phyloP scores from a whole-genome alignment of 1,284 basidiomycete genomes.

The Moniliella sp. region DNA sequence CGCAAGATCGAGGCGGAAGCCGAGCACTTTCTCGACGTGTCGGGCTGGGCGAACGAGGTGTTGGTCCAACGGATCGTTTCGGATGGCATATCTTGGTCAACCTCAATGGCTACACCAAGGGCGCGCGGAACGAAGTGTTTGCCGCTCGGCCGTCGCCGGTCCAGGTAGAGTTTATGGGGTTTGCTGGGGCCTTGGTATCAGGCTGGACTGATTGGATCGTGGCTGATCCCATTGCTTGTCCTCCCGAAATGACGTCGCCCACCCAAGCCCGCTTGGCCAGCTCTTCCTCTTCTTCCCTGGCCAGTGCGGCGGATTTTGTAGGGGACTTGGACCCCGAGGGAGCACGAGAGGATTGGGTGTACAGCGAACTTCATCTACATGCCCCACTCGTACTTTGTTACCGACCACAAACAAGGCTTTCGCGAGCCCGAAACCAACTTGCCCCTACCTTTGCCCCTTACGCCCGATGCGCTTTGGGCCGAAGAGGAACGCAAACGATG shows the following conservation, averaged over 20 bases:
- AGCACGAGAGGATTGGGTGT: slow-evolving; percentile 40
- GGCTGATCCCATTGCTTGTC: slow-evolving; percentile 41
- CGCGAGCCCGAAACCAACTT: slow-evolving; percentile 8
- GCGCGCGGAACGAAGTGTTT: slow-evolving; percentile 46
- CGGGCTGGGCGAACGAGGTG: slow-evolving; percentile 37
- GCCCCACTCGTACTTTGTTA: slow-evolving; percentile 45
- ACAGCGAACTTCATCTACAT: slow-evolving; percentile 37
- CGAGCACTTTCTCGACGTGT: slow-evolving; percentile 41
- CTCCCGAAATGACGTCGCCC: slow-evolving; percentile 36
- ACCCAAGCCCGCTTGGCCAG: not conserved
- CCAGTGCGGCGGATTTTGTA: slow-evolving; percentile 32
- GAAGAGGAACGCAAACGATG: slow-evolving; percentile 39
- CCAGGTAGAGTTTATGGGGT: slow-evolving; percentile 41
- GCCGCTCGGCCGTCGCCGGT: slow-evolving; percentile 43
- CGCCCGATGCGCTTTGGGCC: slow-evolving; percentile 36
- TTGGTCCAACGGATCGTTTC: slow-evolving; percentile 38
- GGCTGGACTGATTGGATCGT: slow-evolving; percentile 49
- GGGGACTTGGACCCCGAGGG: slow-evolving; percentile 43
- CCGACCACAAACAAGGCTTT: slow-evolving; percentile 45
- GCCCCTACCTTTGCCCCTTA: not conserved
- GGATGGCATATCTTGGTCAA: slow-evolving; percentile 44
- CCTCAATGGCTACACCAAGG: slow-evolving; percentile 48
- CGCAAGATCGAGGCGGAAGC: slow-evolving; percentile 40
- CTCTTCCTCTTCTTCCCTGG: slow-evolving; percentile 2
- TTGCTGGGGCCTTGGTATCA: slow-evolving; percentile 42